A percentile compares a stretch with the other conserved stretches of the same genome.
phyloP scores from a whole-genome alignment of 495 filamentous ascomycete species.

The Neurospora sp. region DNA sequence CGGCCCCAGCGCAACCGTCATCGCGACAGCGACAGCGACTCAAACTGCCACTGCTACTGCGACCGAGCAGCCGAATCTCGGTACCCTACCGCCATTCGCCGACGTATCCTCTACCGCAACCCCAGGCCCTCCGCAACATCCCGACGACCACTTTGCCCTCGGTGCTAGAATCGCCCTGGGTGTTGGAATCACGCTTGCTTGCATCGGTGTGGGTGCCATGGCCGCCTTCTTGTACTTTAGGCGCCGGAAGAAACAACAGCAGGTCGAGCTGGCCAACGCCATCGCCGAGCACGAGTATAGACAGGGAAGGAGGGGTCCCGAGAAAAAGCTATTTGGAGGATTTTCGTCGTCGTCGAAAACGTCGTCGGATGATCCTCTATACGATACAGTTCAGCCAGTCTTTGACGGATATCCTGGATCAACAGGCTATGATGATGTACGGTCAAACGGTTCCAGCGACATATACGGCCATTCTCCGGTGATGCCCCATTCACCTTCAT shows the following conservation, averaged over 20 bases:
- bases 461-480: conserved; percentile 15
- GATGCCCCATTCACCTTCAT: conserved; percentile 12
- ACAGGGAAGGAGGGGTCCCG: conserved; percentile 12
- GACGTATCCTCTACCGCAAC: background rate
- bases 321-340: conserved; percentile 8
- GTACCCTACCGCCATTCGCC: background rate
- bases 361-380: conserved; percentile 20
- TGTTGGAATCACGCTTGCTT: conserved; percentile 13
- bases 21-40: background rate
- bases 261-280: conserved; percentile 6
- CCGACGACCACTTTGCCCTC: conserved; percentile 9
- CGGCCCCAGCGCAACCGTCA: conserved; percentile 3
- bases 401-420: conserved; percentile 25
- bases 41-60: background rate
- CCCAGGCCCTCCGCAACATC: background rate
- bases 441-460: conserved; percentile 11
- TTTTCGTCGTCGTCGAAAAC: conserved; percentile 8
- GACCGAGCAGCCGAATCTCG: background rate
- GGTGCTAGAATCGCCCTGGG: conserved; percentile 21
- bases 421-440: conserved; percentile 25
- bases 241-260: conserved; percentile 13
- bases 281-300: conserved; percentile 15
- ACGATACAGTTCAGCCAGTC: conserved; percentile 18
- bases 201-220: conserved; percentile 18
- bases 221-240: conserved; percentile 19